These are phyloP conservation scores for Alternaria incomplexa DNA, from an alignment of 2,329 filamentous ascomycete species.

Conservation along the genomic window DNA sequence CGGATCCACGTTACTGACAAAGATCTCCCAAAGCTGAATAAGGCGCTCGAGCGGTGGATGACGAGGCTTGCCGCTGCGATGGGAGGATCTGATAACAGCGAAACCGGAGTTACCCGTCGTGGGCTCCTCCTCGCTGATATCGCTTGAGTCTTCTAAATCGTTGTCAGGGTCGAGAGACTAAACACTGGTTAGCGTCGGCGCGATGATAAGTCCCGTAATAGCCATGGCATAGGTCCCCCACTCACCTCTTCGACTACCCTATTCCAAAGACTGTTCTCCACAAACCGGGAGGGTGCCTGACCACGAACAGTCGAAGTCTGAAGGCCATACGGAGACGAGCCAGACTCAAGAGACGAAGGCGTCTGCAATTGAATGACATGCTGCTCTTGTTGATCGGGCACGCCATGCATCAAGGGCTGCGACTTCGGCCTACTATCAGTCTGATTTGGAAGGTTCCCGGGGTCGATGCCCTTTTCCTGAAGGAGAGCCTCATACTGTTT, in stretches of 20 bases:
- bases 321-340: background rate
- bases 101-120: slow-evolving; percentile 61
- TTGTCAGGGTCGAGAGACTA: slow-evolving; percentile 7
- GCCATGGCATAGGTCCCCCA: too few relatives aligned
- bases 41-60: slow-evolving; percentile 69
- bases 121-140: slow-evolving; percentile 64
- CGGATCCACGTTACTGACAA: slow-evolving; percentile 53
- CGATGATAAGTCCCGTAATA: background rate
- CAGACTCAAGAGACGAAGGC: background rate
- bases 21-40: slow-evolving; percentile 73
- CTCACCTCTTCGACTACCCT: background rate
- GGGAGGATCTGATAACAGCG: slow-evolving; percentile 23
- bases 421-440: background rate
- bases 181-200: background rate
- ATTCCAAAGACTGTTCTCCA: background rate
- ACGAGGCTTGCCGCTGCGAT: slow-evolving; percentile 60
- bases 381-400: background rate
- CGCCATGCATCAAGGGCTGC: background rate
- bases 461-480: slow-evolving; percentile 19
- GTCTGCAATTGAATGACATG: slow-evolving; percentile 14
- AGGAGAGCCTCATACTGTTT: slow-evolving; percentile 32
- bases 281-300: background rate
- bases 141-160: slow-evolving; percentile 63
- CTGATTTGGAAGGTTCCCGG: background rate
- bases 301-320: background rate